A percentile compares a stretch with the other conserved stretches of the same genome.
Conservation (phyloP, 805 yeast species). For the Cyberlindnera xishuangbannaensis region DNA sequence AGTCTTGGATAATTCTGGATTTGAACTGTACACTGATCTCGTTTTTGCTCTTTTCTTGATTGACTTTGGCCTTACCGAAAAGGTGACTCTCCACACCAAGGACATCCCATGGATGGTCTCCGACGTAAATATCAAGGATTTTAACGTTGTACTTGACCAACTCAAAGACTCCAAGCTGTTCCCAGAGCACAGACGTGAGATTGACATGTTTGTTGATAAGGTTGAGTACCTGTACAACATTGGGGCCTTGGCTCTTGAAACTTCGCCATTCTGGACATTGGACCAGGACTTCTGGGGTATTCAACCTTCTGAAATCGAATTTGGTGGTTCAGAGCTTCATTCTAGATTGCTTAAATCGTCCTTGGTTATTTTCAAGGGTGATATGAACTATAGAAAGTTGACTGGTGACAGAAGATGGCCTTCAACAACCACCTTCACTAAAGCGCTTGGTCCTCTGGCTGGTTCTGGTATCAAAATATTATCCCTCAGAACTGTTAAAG, state of each 20-base stretch:
- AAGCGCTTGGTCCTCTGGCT: slow-evolving; percentile 68
- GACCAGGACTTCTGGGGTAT: slow-evolving; percentile 72
- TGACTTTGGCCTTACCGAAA: slow-evolving; percentile 58
- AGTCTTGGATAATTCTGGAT: slow-evolving; percentile 90
- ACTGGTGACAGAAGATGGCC: slow-evolving; percentile 91
- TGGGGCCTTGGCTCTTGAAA: slow-evolving; percentile 46
- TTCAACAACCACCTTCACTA: slow-evolving; percentile 64
- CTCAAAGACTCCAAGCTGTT: slow-evolving; percentile 48
- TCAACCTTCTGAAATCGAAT: slow-evolving; percentile 40
- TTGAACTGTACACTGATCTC: slow-evolving; percentile 88
- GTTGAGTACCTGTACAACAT: slow-evolving; percentile 37
- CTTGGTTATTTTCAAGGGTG: slow-evolving; percentile 87
- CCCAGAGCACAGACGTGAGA: slow-evolving; percentile 37
- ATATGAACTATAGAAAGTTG: slow-evolving; percentile 88
- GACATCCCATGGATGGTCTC: slow-evolving; percentile 96
- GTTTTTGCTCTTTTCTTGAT: slow-evolving; percentile 59
- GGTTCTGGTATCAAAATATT: slow-evolving; percentile 56
- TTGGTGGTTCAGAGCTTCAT: slow-evolving; percentile 58
- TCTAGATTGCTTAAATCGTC: slow-evolving; percentile 56
- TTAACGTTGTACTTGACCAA: slow-evolving; percentile 50
- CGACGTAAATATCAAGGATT: slow-evolving; percentile 86
- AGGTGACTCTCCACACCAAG: slow-evolving; percentile 80
- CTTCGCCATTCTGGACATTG: slow-evolving; percentile 84
- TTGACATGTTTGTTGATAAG: slow-evolving; percentile 42
- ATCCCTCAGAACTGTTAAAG: slow-evolving; percentile 89